phyloP scores from a whole-genome alignment of 1,139 yeast genomes.

The Taphrina betulina region DNA sequence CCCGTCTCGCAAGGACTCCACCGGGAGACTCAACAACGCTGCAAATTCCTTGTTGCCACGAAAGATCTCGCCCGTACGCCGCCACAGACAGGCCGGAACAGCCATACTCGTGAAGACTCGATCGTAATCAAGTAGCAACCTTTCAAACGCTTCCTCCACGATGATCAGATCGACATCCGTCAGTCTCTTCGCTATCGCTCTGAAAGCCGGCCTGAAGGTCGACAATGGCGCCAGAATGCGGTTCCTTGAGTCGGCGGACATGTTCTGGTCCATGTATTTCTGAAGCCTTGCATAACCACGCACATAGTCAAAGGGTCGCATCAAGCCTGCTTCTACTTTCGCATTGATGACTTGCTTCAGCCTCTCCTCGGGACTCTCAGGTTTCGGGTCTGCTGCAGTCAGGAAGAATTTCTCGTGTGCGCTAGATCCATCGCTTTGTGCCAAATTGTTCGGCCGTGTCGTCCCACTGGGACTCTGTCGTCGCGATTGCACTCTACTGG shows the following conservation, averaged over 20 bases:
- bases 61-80: conserved; percentile 95
- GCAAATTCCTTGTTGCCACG: conserved; percentile 97
- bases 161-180: conserved; percentile 88
- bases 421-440: conserved; percentile 51
- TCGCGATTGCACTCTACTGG: conserved; percentile 13
- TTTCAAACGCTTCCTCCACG: conserved; percentile 91
- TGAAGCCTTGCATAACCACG: conserved; percentile 89
- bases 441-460: background rate
- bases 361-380: conserved; percentile 84
- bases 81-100: conserved; percentile 95
- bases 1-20: conserved; percentile 91
- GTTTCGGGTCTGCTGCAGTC: conserved; percentile 96
- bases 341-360: conserved; percentile 94
- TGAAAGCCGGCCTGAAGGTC: conserved; percentile 85
- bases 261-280: conserved; percentile 86
- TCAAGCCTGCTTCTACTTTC: conserved; percentile 85
- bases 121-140: conserved; percentile 90
- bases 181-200: conserved; percentile 87
- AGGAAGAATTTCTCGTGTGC: conserved; percentile 91
- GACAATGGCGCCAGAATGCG: conserved; percentile 85
- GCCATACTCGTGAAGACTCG: conserved; percentile 97
- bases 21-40: conserved; percentile 83
- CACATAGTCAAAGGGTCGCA: conserved; percentile 92
- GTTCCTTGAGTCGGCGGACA: conserved; percentile 81
- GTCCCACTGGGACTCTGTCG: conserved; percentile 6